Base-by-base conservation (phyloP, 805 yeast genomes). In the Komagataella ulmi region DNA sequence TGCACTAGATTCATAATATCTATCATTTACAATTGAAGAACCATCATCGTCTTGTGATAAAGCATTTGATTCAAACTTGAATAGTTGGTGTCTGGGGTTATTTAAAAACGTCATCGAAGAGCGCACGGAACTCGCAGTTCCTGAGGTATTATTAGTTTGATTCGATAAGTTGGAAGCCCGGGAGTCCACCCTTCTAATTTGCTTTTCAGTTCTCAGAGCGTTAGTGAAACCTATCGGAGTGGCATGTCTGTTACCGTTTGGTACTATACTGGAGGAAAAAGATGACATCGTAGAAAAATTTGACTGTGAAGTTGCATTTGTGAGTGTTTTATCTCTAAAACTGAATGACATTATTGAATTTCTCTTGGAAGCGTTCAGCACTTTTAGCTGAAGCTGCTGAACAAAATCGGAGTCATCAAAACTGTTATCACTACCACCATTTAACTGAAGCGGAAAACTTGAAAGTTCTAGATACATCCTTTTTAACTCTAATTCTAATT, bases 391-490 rank as follows among this genome's bases (percentile, higher is more conserved):
- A 30, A 30, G 17, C 48, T 51, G 18, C 44, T 51, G 17, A 17
- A 53, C 8, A 17, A 52, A 49, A 19, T 44, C 23, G n/a, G 18
- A 47, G 45, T 30, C 40, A 10, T 8, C 40, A 10, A 30, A 30
- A 14, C 40, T 30, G 40, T 45, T 53, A 24, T 53, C 19, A 7
- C 48, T 17, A 7, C 50, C 10, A 6, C 47, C 54, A 6, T 49
- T 50, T 10, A 59, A 46, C 45, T 52, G 55, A 36, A 65, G 50
- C 57, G 75, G 77, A 19, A 61, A 61, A 23, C 54, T 61, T 24
- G 62, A 50, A 54, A 77, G 62, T 50, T 68, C 72, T 17, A 73
- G 77, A 59, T 75, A 77, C 59, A 66, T 74, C 46, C 54, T 56
- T 47, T 70, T 67, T 57, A 76, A 68, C 53, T 60, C 67, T 23